phyloP scores from a whole-genome alignment of 345 rosid species.

The Hibiscus trionum region DNA sequence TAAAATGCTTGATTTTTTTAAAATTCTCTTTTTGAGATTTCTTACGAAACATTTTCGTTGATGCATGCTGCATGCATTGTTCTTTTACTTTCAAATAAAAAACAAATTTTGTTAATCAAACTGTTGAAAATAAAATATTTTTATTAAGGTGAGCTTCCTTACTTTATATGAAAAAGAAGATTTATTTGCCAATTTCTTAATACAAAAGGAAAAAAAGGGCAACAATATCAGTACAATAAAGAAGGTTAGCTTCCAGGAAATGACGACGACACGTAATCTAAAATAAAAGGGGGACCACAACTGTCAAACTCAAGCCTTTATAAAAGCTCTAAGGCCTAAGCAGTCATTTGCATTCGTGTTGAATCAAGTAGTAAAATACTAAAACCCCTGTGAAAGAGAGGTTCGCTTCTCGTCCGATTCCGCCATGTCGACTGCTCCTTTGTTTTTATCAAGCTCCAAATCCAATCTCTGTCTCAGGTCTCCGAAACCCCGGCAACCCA shows the following conservation, averaged over 20 bases:
- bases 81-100: too few species aligned
- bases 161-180: not conserved
- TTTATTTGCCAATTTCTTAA: not conserved
- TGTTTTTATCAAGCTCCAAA: constrained; percentile 14
- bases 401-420: not conserved
- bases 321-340: not conserved
- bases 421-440: constrained; percentile 28
- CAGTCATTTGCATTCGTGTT: not conserved
- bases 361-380: too few species aligned
- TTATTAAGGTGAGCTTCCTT: too few species aligned
- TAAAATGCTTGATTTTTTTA: too few species aligned
- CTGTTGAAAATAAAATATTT: too few species aligned
- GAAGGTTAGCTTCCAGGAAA: not conserved
- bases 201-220: not conserved
- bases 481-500: constrained; percentile 17
- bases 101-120: too few species aligned
- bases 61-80: too few species aligned
- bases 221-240: not conserved
- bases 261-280: not conserved
- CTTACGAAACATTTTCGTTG: too few species aligned
- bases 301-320: not conserved
- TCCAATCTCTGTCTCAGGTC: constrained; percentile 9
- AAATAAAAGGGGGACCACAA: not conserved
- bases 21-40: too few species aligned
- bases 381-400: not conserved